phyloP scores from a whole-genome alignment of 148 eudicot genomes.

The Polygonum aviculare region DNA sequence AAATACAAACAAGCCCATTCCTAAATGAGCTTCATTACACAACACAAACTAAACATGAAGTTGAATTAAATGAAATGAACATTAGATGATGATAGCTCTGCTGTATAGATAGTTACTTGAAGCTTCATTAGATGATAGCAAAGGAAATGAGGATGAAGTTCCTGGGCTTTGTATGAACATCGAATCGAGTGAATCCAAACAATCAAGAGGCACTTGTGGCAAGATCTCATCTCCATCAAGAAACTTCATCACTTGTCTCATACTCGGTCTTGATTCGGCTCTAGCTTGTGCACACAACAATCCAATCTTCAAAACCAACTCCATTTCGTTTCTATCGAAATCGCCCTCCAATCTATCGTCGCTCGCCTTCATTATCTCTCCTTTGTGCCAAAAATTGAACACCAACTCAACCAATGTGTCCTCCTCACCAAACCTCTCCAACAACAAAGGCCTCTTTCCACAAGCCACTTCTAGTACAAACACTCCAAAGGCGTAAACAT shows the following conservation, averaged over 20 bases:
- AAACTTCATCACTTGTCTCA: conserved; percentile 17
- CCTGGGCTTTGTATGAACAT: background rate
- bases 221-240: conserved; percentile 10
- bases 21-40: background rate
- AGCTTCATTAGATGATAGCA: background rate
- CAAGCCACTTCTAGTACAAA: conserved; percentile 17
- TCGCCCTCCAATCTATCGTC: conserved; percentile 17
- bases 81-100: background rate
- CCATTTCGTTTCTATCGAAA: conserved; percentile 11
- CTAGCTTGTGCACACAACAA: conserved; percentile 19
- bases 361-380: conserved; percentile 13
- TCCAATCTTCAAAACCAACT: conserved; percentile 20
- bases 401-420: conserved; percentile 19
- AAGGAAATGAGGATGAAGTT: background rate
- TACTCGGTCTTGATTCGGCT: conserved; percentile 20
- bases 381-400: conserved; percentile 13
- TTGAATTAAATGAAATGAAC: background rate
- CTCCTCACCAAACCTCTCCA: conserved; percentile 2
- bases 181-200: background rate
- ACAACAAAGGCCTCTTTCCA: conserved; percentile 14
- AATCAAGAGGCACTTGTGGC: conserved; percentile 11
- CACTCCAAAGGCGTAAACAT: conserved; percentile 21
- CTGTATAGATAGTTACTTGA: background rate
- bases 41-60: background rate
- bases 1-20: background rate